Base-by-base conservation (phyloP, 2,329 filamentous ascomycete species). In the Aspergillus sp. region DNA sequence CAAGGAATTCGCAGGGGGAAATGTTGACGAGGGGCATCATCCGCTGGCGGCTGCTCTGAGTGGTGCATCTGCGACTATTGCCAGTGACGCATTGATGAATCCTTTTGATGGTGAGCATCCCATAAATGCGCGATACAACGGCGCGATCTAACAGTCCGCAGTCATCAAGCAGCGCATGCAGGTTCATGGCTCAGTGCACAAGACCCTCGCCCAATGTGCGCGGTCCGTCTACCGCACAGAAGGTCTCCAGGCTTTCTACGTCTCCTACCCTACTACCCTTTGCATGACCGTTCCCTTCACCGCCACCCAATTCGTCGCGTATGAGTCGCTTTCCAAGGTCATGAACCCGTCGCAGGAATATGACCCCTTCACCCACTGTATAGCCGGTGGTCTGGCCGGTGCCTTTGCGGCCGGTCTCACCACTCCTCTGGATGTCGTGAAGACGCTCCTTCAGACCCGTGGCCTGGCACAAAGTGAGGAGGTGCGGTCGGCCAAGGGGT, bases 81-180 rank as follows among this genome's bases (percentile, higher is more conserved):
- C 91, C 32, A 96, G 90, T 68, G 93, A 98, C 75, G 93, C 93
- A 47, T 82, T 98, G 57, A 98, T 98, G 93, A 98, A 97, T 66
- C 93, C 93, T 19, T 98, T 98, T 67, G 93, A 98, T 74, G 90
- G 90, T 95, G 79, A 62, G 81, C 65, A 27, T 7, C 17, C 39
- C 22, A 22, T 42, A 19, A 9, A 4, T 15, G 7, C 9, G 7
- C 23, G 38, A 33, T 15, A 41, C 43, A n/a, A 12, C 25, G 6
- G 20, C 20, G 38, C 38, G 12, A 12, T 32, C 50, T 51, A 27
- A 55, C 50, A 27, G 49, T 38, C 27, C 10, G 25, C 62, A 96
- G 93, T 98, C 53, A 95, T 98, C 76, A 98, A 98, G 74, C 93
- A 98, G 71, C 88, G 93, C 61, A 98, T 98, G 93, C 93, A 98